Conservation (phyloP, 768 basidiomycete species). For the Daedaleopsis nitida region DNA sequence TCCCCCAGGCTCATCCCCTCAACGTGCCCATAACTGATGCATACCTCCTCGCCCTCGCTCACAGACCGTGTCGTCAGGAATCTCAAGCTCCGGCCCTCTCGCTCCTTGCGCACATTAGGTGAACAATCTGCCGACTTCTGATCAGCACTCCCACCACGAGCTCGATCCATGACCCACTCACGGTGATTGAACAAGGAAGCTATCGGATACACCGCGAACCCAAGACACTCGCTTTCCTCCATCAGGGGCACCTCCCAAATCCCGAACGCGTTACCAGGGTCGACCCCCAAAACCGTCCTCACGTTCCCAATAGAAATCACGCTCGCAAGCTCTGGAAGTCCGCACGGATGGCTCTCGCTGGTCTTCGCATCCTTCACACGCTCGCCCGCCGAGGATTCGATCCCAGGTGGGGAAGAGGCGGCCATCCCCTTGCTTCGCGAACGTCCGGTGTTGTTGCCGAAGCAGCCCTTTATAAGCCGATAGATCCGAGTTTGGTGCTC, state of each 20-base stretch:
- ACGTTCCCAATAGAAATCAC: constrained; percentile 44
- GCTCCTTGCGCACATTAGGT: constrained; percentile 52
- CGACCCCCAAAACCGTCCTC: constrained; percentile 57
- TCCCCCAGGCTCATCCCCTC: constrained; percentile 33
- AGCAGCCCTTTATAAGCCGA: constrained; percentile 42
- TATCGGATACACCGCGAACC: constrained; percentile 62
- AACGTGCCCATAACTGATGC: constrained; percentile 56
- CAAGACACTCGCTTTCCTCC: constrained; percentile 53
- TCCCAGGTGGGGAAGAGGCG: constrained; percentile 8
- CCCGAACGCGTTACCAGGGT: constrained; percentile 69
- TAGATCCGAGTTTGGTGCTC: constrained; percentile 56
- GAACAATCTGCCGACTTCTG: constrained; percentile 44
- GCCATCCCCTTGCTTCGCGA: constrained; percentile 13
- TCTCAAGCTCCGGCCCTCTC: constrained; percentile 44
- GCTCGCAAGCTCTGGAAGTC: constrained; percentile 32
- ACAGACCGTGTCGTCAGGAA: constrained; percentile 50
- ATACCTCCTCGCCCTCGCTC: constrained; percentile 54
- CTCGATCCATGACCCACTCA: constrained; percentile 27
- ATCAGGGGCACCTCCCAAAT: constrained; percentile 57
- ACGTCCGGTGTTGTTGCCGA: constrained; percentile 6
- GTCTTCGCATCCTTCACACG: not conserved
- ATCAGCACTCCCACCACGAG: not conserved
- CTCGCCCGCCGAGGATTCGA: not conserved
- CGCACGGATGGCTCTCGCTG: constrained; percentile 15
- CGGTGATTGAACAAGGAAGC: constrained; percentile 74